Base-by-base conservation (phyloP, 176 grass and related monocot species). In the Phragmites australis region DNA sequence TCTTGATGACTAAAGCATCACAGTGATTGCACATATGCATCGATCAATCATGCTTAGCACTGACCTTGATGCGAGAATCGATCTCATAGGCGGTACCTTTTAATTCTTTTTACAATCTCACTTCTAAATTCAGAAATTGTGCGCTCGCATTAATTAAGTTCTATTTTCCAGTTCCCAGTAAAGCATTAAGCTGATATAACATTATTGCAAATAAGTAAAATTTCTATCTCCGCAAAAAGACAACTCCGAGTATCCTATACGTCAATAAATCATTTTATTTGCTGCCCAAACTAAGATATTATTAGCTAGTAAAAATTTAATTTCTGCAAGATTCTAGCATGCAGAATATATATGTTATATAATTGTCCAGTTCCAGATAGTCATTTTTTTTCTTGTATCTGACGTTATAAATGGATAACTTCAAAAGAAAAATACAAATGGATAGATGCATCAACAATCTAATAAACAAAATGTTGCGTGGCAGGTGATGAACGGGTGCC, bases 401-500 rank as follows among this genome's bases (percentile, higher is more conserved):
- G 30, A 31, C 13, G 47, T 16, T 47, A 70, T 29, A 81, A 70
- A 47, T 58, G 4, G 12, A 37, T 10, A 52, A 1, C 16, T 48
- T 19, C 3, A 37, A 32, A 72, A 32, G 8, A 52, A 39, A 21
- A 41, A 6, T 42, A 1, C 4, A 60, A 60, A 6, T 76, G 54
- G 40, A 9, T 18, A 8, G 9, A 22, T 19, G 26, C n/a, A 50
- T 23, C 12, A 8, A 19, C 84, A 17, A 8, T 56, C 17, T 21
- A 48, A 42, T 87, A 21, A 81, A 37, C 37, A 18, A 16, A 44
- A 55, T 7, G 23, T 67, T 62, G 52, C 54, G 19, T 87, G 51
- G 56, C 62, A 99, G 96, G 87, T 95, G 8, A 81, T 95, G 40
- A 93, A 88, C 70, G 87, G 69, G 30, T 99, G 96, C 25, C 75